Evolutionary conservation across 257 asterid species (phyloP), one percentile per base, ranked within the genome.

Genomic region (Salvia miltiorrhiza): DNA sequence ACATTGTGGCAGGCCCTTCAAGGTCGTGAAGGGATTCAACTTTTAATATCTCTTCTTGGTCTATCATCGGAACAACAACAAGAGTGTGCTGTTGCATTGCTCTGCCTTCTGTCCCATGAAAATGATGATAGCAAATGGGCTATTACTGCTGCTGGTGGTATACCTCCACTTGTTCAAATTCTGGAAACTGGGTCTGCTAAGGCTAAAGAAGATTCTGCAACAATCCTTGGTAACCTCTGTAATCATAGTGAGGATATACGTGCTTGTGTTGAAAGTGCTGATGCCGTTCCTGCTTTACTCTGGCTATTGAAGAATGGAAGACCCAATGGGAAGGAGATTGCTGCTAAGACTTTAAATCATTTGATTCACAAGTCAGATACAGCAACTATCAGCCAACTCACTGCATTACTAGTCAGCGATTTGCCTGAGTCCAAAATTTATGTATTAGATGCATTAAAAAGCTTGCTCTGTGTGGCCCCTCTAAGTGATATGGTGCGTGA

Each of bases 121-220:
- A 94, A 89, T 56, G 97, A 94, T 76, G 99, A 94, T 69, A 94
- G 99, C 78, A 94, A 91, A 86, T 94, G 97, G 99, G 99, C 99
- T 64, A 94, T 94, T 68, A 91, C 99, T 14, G 99, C 99, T 49
- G 99, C 99, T 69, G 99, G 99, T 69, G 99, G 99, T 64, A 91
- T 94, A 57, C 99, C 99, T 20, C 99, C 99, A 19, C 97, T 94
- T 73, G 99, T 94, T 65, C 99, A 94, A 75, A 94, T 94, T 70
- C 80, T 94, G 20, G 99, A 94, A 78, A 94, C 97, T 1, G 99
- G 99, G 24, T 89, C 97, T 70, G 93, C 88, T 24, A 94, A 82
- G 84, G 99, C 99, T 30, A 94, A 94, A 81, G 99, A 94, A 82
- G 99, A 94, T 75, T 83, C 99, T 52, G 99, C 97, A 70, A 91